Evolutionary conservation across 2,329 filamentous ascomycete genomes (phyloP), one percentile per base, ranked within the genome.

Genomic region (Xylaria sp.): DNA sequence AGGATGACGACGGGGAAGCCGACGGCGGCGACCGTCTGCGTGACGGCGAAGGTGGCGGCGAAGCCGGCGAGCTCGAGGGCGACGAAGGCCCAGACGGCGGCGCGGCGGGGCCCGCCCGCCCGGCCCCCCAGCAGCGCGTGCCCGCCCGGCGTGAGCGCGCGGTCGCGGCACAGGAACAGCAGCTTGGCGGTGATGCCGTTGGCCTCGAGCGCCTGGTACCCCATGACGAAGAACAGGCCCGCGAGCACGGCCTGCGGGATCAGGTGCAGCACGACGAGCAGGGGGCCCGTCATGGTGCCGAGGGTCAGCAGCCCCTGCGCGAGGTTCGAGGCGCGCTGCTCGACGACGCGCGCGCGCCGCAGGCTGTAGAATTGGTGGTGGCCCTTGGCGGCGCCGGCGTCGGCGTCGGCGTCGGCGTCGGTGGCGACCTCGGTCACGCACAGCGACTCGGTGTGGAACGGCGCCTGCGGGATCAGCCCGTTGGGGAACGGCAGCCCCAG

Each of bases 221-320:
- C 90, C 90, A 93, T 92, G 68, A 91, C 83, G 73, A 92, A 92
- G 78, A 93, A 93, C 21, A 93, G 79, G 0, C 90, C 90, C 0
- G 89, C 90, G 50, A 93, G 81, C 1, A 92, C 89, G 55, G 86
- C 89, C 66, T 92, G 89, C 0, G 90, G 90, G 61, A 93, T 90
- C 8, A 91, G 80, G 64, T 91, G 87, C 8, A 93, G 76, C 16
- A 92, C 88, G 18, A 86, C 74, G 1, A 93, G 81, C 2, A 93
- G 76, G 0, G 90, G 90, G 0, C 87, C 86, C 0, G 85, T 83
- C 88, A 92, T 92, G 54, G 90, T 91, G 41, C 88, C 88, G 4
- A 93, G 80, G 0, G 89, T 91, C 2, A 93, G 76, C 0, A 93
- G 80, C 3, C 90, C 90, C 71, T 92, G 89, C 0, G 86, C 85